Evolutionary conservation across 2,329 filamentous ascomycete genomes (phyloP).

Genomic region (Gnomoniopsis smithogilvyi): DNA sequence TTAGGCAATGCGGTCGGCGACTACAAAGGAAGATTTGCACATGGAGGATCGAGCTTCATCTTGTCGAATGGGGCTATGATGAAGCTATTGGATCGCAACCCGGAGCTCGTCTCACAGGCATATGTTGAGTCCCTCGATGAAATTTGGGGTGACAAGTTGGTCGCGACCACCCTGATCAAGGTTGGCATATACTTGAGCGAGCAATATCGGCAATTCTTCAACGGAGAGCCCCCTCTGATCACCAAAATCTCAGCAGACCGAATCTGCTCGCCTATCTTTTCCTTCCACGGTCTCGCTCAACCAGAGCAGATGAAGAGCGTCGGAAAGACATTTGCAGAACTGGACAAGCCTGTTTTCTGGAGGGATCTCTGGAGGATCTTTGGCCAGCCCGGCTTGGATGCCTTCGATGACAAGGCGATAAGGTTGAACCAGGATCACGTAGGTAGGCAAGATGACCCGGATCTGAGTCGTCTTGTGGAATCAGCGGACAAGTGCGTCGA

Average conservation of each 20-base stretch:
- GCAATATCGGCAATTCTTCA: slow-evolving; percentile 51
- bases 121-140: slow-evolving; percentile 48
- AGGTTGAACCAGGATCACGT: slow-evolving; percentile 45
- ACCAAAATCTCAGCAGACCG: slow-evolving; percentile 48
- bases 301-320: slow-evolving; percentile 43
- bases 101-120: slow-evolving; percentile 39
- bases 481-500: slow-evolving; percentile 40
- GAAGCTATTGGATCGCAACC: slow-evolving; percentile 39
- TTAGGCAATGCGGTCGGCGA: slow-evolving; percentile 57
- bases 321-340: slow-evolving; percentile 37
- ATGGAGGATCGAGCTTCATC: slow-evolving; percentile 53
- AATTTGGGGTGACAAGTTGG: slow-evolving; percentile 51
- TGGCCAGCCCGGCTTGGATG: slow-evolving; percentile 36
- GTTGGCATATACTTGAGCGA: slow-evolving; percentile 55
- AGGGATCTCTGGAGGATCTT: slow-evolving; percentile 49
- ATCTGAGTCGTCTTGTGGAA: slow-evolving; percentile 32
- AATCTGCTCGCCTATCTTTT: slow-evolving; percentile 52
- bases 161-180: slow-evolving; percentile 51
- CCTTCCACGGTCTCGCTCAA: slow-evolving; percentile 49
- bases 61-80: slow-evolving; percentile 49
- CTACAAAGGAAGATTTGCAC: slow-evolving; percentile 52
- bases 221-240: slow-evolving; percentile 48
- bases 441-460: slow-evolving; percentile 43
- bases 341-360: slow-evolving; percentile 44
- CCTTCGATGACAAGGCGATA: slow-evolving; percentile 34